A percentile compares a stretch with the other conserved stretches of the same genome.
These are phyloP conservation scores for Paramecium octaurelia DNA, from an alignment of 73 alveolate species.

Conservation along the genomic window DNA sequence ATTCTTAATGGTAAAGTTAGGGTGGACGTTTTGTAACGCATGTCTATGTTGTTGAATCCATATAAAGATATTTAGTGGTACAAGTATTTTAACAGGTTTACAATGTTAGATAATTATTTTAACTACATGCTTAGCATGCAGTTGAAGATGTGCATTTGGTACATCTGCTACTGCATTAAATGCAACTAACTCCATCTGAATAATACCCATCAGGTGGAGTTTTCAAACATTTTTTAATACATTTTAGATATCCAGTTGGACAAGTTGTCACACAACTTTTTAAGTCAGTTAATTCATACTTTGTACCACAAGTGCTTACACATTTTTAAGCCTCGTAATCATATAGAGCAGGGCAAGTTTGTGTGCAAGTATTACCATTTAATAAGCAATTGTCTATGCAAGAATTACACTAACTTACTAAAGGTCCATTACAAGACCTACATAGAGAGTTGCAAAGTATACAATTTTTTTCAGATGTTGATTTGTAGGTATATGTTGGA, in stretches of 20 bases:
- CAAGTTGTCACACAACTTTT: neutral
- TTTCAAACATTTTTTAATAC: neutral
- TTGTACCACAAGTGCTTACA: neutral
- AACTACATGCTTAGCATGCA: neutral
- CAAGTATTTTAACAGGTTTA: neutral
- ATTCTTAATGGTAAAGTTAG: neutral
- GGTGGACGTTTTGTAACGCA: neutral
- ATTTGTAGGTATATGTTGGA: neutral
- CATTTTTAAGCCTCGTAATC: neutral
- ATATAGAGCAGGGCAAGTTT: neutral
- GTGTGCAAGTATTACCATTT: neutral
- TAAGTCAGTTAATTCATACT: neutral
- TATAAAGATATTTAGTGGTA: neutral
- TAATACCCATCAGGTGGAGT: neutral
- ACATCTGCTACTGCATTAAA: neutral
- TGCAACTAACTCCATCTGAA: neutral
- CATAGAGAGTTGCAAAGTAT: neutral
- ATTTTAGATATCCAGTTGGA: neutral
- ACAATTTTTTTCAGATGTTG: neutral
- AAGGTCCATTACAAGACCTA: neutral
- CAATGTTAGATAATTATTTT: neutral
- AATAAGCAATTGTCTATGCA: neutral
- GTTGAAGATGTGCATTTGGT: neutral
- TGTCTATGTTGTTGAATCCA: neutral
- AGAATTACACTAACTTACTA: neutral